phyloP scores from a whole-genome alignment of 805 yeast species.

The Saccharomycopsis javanensis region DNA sequence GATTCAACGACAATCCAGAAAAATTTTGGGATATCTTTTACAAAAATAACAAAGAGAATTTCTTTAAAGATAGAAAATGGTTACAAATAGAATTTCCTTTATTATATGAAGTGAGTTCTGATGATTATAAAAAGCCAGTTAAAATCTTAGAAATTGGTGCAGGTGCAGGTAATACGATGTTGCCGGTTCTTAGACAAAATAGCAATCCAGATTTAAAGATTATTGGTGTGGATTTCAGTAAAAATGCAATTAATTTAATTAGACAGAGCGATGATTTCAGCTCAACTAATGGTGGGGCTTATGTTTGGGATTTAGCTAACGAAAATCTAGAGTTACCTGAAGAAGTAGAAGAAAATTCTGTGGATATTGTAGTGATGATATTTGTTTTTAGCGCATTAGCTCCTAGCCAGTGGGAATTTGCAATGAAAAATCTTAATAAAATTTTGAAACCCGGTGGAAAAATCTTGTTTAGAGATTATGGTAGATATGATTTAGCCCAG shows the following conservation, averaged over 20 bases:
- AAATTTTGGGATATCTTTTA: slow-evolving; percentile 94
- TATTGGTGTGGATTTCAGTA: slow-evolving; percentile 83
- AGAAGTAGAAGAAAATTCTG: slow-evolving; percentile 68
- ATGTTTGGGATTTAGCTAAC: slow-evolving; percentile 94
- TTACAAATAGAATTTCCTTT: slow-evolving; percentile 87
- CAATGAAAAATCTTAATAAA: slow-evolving; percentile 59
- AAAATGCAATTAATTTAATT: slow-evolving; percentile 83
- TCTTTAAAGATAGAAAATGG: slow-evolving; percentile 96
- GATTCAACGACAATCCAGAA: slow-evolving; percentile 79
- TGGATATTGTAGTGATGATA: slow-evolving; percentile 88
- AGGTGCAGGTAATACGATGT: slow-evolving; percentile 96
- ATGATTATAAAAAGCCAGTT: slow-evolving; percentile 46
- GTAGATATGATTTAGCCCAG: slow-evolving; percentile 92
- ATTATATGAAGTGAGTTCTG: slow-evolving; percentile 66
- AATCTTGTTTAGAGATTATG: slow-evolving; percentile 86
- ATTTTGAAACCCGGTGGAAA: slow-evolving; percentile 89
- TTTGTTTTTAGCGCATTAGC: slow-evolving; percentile 88
- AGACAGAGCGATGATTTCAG: slow-evolving; percentile 52
- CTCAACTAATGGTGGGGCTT: slow-evolving; percentile 56
- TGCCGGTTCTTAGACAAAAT: slow-evolving; percentile 78
- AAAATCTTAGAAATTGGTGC: slow-evolving; percentile 90
- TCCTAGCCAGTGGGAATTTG: slow-evolving; percentile 85
- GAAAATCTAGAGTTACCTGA: slow-evolving; percentile 69
- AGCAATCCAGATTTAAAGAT: slow-evolving; percentile 66
- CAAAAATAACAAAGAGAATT: slow-evolving; percentile 81